These are phyloP conservation scores for Sugiyamaella qingdaonensis DNA, from an alignment of 805 yeast genomes.

Conservation along the genomic window DNA sequence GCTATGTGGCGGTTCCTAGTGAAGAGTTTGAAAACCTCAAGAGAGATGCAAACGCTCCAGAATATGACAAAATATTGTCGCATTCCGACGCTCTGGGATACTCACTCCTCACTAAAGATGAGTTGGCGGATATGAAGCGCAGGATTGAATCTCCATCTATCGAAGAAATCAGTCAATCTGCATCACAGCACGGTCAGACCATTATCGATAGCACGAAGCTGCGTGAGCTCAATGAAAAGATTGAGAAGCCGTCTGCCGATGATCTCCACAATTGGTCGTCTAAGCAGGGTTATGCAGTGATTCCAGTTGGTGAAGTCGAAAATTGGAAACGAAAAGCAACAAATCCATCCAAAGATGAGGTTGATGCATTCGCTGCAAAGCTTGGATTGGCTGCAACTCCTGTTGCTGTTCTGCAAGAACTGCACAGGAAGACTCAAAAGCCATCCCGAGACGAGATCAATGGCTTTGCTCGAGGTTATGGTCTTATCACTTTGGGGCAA, in stretches of 20 bases:
- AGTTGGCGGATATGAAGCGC: constrained; percentile 15
- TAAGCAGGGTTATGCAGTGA: constrained; percentile 18
- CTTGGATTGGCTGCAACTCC: constrained; percentile 37
- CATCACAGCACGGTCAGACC: constrained; percentile 16
- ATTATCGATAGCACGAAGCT: constrained; percentile 13
- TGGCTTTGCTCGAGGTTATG: constrained; percentile 13
- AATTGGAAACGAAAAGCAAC: constrained; percentile 14
- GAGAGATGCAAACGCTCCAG: constrained; percentile 15
- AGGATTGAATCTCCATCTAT: constrained; percentile 25
- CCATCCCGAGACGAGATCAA: constrained; percentile 21
- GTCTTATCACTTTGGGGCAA: constrained; percentile 12
- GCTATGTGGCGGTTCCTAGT: constrained; percentile 17
- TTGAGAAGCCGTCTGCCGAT: constrained; percentile 11
- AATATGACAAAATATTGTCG: constrained; percentile 6
- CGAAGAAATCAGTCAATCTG: constrained; percentile 19
- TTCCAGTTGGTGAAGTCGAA: constrained; percentile 18
- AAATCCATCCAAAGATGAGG: constrained; percentile 28
- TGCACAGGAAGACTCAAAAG: constrained; percentile 21
- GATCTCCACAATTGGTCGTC: constrained; percentile 9
- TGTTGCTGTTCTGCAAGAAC: constrained; percentile 30
- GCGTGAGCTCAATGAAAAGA: not conserved
- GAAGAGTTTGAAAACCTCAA: constrained; percentile 22
- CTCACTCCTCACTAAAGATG: constrained; percentile 15
- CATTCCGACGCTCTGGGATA: constrained; percentile 35
- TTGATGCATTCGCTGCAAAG: constrained; percentile 31